Evolutionary conservation across 2,329 filamentous ascomycete genomes (phyloP).

Genomic region (Penicillium sp.): DNA sequence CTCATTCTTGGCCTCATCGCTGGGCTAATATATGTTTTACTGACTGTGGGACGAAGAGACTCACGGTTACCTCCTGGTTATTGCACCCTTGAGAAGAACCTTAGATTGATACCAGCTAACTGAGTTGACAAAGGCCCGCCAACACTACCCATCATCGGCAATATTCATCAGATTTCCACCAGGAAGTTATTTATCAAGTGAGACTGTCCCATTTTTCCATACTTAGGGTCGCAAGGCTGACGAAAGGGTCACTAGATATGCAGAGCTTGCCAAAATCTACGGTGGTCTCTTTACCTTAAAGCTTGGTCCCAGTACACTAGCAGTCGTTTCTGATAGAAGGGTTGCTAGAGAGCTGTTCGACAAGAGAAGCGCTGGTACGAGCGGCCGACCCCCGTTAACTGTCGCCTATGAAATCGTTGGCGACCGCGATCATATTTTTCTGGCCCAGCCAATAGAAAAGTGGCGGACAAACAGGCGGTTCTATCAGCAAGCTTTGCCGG

Average conservation of each 20-base stretch:
- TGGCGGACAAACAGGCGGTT: conserved; percentile 48
- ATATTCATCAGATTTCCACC: conserved; percentile 12
- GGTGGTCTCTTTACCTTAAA: conserved; percentile 45
- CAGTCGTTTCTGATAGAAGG: conserved; percentile 40
- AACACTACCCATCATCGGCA: conserved; percentile 9
- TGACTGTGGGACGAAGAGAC: neutral
- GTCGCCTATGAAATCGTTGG: conserved; percentile 43
- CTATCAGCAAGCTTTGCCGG: conserved; percentile 45
- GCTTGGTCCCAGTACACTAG: conserved; percentile 37
- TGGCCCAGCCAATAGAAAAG: conserved; percentile 44
- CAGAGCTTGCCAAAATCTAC: conserved; percentile 42
- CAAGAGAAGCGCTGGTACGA: conserved; percentile 44
- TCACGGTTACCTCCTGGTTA: neutral
- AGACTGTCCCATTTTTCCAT: neutral
- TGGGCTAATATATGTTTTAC: neutral
- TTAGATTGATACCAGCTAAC: conserved; percentile 21
- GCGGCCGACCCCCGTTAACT: conserved; percentile 36
- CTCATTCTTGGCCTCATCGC: neutral
- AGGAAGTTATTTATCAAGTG: conserved; percentile 2
- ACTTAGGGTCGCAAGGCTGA: no score
- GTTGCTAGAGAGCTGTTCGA: conserved; percentile 45
- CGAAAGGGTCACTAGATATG: conserved; percentile 29
- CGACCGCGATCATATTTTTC: conserved; percentile 44
- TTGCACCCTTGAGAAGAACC: conserved; percentile 29
- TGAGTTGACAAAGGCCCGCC: conserved; percentile 16